Base-by-base conservation (phyloP, 768 basidiomycete species). In the Tulasnella sp. region DNA sequence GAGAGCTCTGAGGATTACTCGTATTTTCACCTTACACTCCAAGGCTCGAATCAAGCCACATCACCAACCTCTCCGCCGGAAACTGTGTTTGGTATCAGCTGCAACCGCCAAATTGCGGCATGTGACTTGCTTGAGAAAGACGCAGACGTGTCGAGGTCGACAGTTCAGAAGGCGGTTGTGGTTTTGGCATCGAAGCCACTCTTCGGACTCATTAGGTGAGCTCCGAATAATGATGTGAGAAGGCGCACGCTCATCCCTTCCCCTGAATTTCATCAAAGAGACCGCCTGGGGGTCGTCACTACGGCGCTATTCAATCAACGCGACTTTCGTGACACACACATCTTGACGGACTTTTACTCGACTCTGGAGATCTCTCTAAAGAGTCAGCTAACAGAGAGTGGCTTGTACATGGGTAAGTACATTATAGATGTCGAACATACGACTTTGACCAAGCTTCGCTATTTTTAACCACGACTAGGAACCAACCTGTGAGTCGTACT, bases 151-250 rank as follows among this genome's bases (percentile, higher is more conserved):
- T 98, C 96, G 4, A 82, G 96, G 14, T 90, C 86, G 4, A 98
- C 84, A 7, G 96, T 99, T 0, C 96, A 99, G 69, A 99, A 98
- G 67, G 93, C 96, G 0, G 88, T 99, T 2, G 90, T 98, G 0
- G 87, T 99, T 2, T 74, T 99, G 34, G 92, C 90, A 3, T 80
- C 84, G 11, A 86, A 87, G 65, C 90, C 91, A 0, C 79, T 93
- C 2, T 94, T 94, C 65, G 96, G 96, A 11, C 90, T 91, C 8
- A 89, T 98, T 69, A 80, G 93, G 84, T 86, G 40, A 35, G 70
- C 63, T 25, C 53, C 15, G 60, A 43, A 12, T 29, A 34, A 15
- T 0, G 12, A 4, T 25, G 42, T 32, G 32, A 14, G 39, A 49
- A 42, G 5, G n/a, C 27, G 41, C 48, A 14, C 55, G 11, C n/a